phyloP scores from a whole-genome alignment of 306 rosid species.

The Cucurbita maxima region DNA sequence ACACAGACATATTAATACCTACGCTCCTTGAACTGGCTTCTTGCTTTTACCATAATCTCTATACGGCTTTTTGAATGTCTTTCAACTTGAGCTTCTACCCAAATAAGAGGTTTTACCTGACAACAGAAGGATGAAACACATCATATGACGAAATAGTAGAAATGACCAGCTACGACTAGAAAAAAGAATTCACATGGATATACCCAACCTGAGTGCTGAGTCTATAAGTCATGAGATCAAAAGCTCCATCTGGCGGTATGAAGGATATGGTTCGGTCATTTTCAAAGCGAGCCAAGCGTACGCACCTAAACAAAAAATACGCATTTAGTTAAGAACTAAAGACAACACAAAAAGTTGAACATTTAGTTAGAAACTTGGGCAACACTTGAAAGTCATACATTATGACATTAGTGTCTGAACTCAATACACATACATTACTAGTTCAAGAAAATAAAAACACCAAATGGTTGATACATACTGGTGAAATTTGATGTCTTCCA shows the following conservation, averaged over 20 bases:
- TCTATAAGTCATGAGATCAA: conserved; percentile 98
- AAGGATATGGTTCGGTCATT: conserved; percentile 97
- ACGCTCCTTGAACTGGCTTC: conserved; percentile 98
- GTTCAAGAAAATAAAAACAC: conserved; percentile 1
- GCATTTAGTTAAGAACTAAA: conserved; percentile 13
- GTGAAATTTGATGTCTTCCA: conserved; percentile 99
- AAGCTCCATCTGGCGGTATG: conserved; percentile 95
- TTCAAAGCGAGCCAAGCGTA: conserved; percentile 97
- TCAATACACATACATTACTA: neutral
- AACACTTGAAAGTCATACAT: neutral
- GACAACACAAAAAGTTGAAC: neutral
- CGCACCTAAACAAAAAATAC: conserved; percentile 52
- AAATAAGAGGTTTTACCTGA: conserved; percentile 86
- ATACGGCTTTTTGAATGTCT: conserved; percentile 92
- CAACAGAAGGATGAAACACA: neutral
- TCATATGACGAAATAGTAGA: neutral
- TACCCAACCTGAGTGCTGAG: conserved; percentile 76
- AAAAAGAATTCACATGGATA: neutral
- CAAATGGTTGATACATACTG: conserved; percentile 56
- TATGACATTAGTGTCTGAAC: neutral
- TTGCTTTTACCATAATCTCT: conserved; percentile 83
- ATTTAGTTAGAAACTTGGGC: conserved; percentile 12
- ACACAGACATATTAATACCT: conserved; percentile 33
- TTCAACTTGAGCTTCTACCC: conserved; percentile 98
- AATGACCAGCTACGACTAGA: neutral